These are phyloP conservation scores for Samsoniella hepiali DNA, from an alignment of 2,329 filamentous ascomycete species.

Conservation along the genomic window DNA sequence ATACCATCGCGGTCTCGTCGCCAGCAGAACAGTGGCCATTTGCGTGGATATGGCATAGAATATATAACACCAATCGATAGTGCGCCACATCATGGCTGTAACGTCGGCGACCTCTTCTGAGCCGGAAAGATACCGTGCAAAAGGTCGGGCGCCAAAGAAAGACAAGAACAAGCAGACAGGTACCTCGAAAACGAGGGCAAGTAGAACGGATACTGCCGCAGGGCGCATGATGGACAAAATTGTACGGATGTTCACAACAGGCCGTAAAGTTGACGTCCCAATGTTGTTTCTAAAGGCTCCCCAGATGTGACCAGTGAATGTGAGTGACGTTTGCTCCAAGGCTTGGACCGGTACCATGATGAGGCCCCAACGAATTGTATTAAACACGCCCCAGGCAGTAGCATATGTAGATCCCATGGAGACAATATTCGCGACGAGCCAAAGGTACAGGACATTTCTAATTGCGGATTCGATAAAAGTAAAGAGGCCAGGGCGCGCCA, in stretches of 20 bases:
- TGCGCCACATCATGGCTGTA: conserved; percentile 62
- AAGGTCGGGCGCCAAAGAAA: conserved; percentile 53
- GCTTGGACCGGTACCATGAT: conserved; percentile 70
- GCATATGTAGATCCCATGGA: conserved; percentile 61
- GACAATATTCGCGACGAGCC: conserved; percentile 64
- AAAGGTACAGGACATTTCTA: conserved; percentile 67
- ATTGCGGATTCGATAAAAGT: conserved; percentile 64
- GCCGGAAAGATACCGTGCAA: conserved; percentile 60
- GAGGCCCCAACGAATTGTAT: conserved; percentile 69
- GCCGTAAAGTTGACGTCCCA: conserved; percentile 24
- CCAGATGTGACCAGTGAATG: conserved; percentile 67
- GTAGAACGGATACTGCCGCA: conserved; percentile 48
- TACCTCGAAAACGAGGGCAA: conserved; percentile 58
- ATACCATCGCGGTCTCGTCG: conserved; percentile 64
- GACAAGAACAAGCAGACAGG: conserved; percentile 62
- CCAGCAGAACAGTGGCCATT: conserved; percentile 60
- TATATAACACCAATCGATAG: conserved; percentile 65
- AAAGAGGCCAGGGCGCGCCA: conserved; percentile 55
- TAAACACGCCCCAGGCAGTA: conserved; percentile 72
- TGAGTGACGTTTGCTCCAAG: conserved; percentile 60
- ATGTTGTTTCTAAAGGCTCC: conserved; percentile 43
- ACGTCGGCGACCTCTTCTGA: conserved; percentile 57
- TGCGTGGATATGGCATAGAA: conserved; percentile 66
- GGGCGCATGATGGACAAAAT: conserved; percentile 45
- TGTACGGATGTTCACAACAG: conserved; percentile 20